A percentile compares a stretch with the other conserved stretches of the same genome.
phyloP scores from a whole-genome alignment of 2,329 filamentous ascomycete species.

The Exserohilum rostratum region DNA sequence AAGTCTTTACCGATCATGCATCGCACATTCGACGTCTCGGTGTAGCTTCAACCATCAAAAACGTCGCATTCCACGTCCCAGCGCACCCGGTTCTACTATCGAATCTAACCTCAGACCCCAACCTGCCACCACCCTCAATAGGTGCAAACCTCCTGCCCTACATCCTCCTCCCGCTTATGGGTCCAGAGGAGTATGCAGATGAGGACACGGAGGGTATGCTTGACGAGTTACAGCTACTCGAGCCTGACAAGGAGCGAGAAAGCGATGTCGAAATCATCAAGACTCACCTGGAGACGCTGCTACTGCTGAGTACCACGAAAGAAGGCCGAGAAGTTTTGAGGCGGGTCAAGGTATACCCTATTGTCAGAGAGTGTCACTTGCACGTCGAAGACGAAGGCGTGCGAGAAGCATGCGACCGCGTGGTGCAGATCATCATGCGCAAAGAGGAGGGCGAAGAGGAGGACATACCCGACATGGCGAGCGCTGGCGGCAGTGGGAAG shows the following conservation, averaged over 20 bases:
- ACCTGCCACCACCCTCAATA: slow-evolving; percentile 58
- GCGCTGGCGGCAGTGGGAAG: slow-evolving; percentile 29
- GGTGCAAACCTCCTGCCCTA: slow-evolving; percentile 86
- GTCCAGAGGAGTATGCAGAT: slow-evolving; percentile 83
- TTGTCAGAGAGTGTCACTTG: slow-evolving; percentile 84
- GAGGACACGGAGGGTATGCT: slow-evolving; percentile 88
- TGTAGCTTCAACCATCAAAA: slow-evolving; percentile 97
- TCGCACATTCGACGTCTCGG: slow-evolving; percentile 84
- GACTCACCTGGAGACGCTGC: slow-evolving; percentile 87
- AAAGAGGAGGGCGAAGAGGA: slow-evolving; percentile 70
- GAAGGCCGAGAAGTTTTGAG: slow-evolving; percentile 77
- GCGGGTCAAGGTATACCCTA: slow-evolving; percentile 81
- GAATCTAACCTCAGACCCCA: slow-evolving; percentile 39
- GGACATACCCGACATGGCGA: slow-evolving; percentile 42
- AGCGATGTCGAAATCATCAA: slow-evolving; percentile 75
- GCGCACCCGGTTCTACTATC: slow-evolving; percentile 73
- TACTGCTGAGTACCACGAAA: slow-evolving; percentile 79
- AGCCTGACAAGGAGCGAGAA: slow-evolving; percentile 88
- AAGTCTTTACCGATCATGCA: slow-evolving; percentile 90
- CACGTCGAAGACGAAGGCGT: slow-evolving; percentile 80
- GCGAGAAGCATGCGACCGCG: slow-evolving; percentile 80
- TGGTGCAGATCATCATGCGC: slow-evolving; percentile 87
- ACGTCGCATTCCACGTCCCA: slow-evolving; percentile 81
- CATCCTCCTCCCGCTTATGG: slow-evolving; percentile 84
- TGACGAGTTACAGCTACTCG: slow-evolving; percentile 85